phyloP scores from a whole-genome alignment of 139 green algal species.

The Diplosphaera chodatii region DNA sequence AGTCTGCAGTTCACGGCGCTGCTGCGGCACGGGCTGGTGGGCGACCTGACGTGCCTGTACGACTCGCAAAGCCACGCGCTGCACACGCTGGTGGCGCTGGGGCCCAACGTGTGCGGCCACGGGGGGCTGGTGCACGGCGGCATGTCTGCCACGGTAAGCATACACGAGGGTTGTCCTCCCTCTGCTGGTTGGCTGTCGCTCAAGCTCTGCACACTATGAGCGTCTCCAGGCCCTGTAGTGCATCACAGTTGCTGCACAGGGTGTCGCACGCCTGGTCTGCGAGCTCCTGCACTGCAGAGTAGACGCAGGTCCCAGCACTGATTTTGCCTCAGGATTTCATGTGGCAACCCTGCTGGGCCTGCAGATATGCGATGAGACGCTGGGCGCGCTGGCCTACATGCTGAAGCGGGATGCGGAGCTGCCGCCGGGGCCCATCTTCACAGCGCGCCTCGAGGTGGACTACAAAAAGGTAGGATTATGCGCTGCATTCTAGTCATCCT shows the following conservation, averaged over 20 bases:
- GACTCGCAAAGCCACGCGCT: slow-evolving; percentile 5
- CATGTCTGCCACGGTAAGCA: neutral
- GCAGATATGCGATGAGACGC: slow-evolving; percentile 28
- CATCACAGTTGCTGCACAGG: no score
- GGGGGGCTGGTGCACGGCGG: slow-evolving; percentile 35
- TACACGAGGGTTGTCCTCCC: no score
- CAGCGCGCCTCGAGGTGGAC: slow-evolving; percentile 33
- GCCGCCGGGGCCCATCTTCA: slow-evolving; percentile 30
- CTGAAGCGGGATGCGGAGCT: slow-evolving; percentile 20
- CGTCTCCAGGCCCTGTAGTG: no score
- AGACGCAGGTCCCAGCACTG: no score
- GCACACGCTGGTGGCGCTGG: slow-evolving; percentile 29
- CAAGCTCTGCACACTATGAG: no score
- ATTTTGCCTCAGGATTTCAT: no score
- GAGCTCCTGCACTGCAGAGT: no score
- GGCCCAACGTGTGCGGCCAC: slow-evolving; percentile 36
- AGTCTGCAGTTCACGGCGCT: slow-evolving; percentile 25
- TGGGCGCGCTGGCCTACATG: slow-evolving; percentile 33
- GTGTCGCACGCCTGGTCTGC: no score
- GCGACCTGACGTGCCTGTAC: slow-evolving; percentile 31
- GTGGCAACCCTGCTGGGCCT: no score
- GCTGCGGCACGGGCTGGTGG: slow-evolving; percentile 18
- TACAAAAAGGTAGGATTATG: slow-evolving; percentile 16
- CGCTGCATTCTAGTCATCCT: no score
- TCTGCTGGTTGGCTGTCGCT: no score